Base-by-base conservation (phyloP, 2,329 filamentous ascomycete genomes). In the Fonsecaea nubica region DNA sequence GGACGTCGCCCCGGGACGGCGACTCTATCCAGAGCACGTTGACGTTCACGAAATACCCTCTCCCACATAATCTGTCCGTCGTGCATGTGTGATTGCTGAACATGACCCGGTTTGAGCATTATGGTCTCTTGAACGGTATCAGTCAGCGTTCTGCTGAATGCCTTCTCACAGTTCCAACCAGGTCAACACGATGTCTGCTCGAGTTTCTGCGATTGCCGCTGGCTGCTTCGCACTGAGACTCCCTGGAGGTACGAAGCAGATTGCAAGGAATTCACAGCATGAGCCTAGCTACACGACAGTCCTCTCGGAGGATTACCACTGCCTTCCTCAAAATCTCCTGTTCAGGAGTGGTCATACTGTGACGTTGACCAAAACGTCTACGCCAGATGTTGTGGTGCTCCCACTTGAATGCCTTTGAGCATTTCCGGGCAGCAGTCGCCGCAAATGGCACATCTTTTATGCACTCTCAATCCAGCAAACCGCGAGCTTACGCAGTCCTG, bases 1-100 rank as follows among this genome's bases (percentile, higher is more conserved):
- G 12, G 63, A 68, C 45, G 65, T 72, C 7, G 62, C 45, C 42
- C 55, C 70, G 33, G 70, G 69, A 32, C 10, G 58, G 36, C 52
- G 67, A 33, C 38, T 71, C 42, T 70, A 62, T 58, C 52, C 65
- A 33, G 6, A 57, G 35, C 54, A 36, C 15, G 18, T 18, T 18
- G 15, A 45, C 2, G n/a, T 15, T 18, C n/a, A 7, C 5, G n/a
- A 13, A 12, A 18, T 18, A 18, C 8, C 5, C 1, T 45, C 40
- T 6, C 7, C 40, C 6, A n/a, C 15, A 13, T 15, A 45, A 18
- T 7, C 15, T 5, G 40, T 18, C 9, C 40, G 7, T 2, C 18
- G 15, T 9, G 9, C 3, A 45, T 15, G 40, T 45, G 40, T n/a
- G 6, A 3, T 18, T 9, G 15, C 40, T 18, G 15, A 18, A 18